Evolutionary conservation across 2,329 filamentous ascomycete genomes (phyloP).

Genomic region (Colletotrichum melonis): DNA sequence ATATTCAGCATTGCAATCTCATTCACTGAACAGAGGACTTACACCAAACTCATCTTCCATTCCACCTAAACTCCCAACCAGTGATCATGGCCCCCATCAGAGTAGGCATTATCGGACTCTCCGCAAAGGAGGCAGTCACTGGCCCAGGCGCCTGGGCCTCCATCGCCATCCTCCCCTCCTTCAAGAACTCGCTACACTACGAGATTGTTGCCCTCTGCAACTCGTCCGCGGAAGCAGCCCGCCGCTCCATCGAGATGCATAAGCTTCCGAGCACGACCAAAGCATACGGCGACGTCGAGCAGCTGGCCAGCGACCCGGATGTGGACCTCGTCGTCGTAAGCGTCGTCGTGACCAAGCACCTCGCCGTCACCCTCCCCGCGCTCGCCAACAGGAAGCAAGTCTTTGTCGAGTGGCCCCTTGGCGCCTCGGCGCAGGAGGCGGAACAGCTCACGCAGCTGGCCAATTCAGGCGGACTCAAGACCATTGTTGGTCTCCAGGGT

Average conservation of each 20-base stretch:
- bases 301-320: constrained; percentile 59
- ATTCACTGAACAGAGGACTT: neutral
- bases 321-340: constrained; percentile 67
- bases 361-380: constrained; percentile 55
- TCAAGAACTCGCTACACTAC: constrained; percentile 54
- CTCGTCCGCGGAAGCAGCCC: constrained; percentile 56
- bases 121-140: constrained; percentile 57
- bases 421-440: constrained; percentile 50
- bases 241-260: constrained; percentile 55
- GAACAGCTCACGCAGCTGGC: constrained; percentile 55
- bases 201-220: constrained; percentile 65
- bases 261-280: constrained; percentile 53
- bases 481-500: constrained; percentile 60
- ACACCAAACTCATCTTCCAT: neutral
- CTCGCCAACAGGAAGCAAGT: constrained; percentile 62
- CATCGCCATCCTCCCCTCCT: constrained; percentile 67
- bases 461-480: constrained; percentile 51
- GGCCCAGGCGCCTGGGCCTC: constrained; percentile 64
- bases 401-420: constrained; percentile 70
- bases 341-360: constrained; percentile 66
- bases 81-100: constrained; percentile 54
- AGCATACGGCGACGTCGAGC: constrained; percentile 61
- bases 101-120: constrained; percentile 69
- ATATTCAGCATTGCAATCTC: neutral
- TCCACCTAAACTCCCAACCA: neutral